Conservation (phyloP, 192 early-diverging fungal species). For the Backusella liffmaniae region DNA sequence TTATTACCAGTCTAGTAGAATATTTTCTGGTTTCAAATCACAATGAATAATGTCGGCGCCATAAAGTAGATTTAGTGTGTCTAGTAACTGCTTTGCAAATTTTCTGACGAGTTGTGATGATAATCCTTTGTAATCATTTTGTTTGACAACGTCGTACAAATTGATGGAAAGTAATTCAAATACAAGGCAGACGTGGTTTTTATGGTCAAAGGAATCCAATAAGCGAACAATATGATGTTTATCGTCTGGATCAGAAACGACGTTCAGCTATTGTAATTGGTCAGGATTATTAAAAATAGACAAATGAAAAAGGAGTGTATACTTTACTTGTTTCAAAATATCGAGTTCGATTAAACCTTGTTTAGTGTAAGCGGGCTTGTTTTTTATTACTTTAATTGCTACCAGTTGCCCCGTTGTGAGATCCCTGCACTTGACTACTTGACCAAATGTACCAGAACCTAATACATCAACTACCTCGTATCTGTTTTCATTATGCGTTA, state of each 20-base stretch:
- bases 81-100: constrained; percentile 92
- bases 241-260: constrained; percentile 76
- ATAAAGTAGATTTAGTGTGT: constrained; percentile 80
- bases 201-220: constrained; percentile 88
- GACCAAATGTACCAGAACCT: constrained; percentile 96
- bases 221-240: constrained; percentile 86
- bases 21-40: constrained; percentile 98
- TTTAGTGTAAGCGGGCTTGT: constrained; percentile 92
- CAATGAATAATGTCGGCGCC: constrained; percentile 92
- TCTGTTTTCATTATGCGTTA: constrained; percentile 34
- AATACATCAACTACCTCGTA: constrained; percentile 90
- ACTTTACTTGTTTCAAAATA: constrained; percentile 77
- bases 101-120: constrained; percentile 88
- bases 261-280: constrained; percentile 67
- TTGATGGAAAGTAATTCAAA: constrained; percentile 96
- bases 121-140: constrained; percentile 93
- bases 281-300: not conserved
- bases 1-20: constrained; percentile 78
- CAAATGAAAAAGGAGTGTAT: not conserved
- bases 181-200: constrained; percentile 89
- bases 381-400: constrained; percentile 97
- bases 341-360: constrained; percentile 94
- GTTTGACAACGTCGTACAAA: constrained; percentile 95
- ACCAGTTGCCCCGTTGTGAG: constrained; percentile 84
- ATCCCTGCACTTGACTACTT: constrained; percentile 95